A percentile compares a stretch with the other conserved stretches of the same genome.
Conservation (phyloP, 2,329 filamentous ascomycete genomes). For the Blumeria graminis region DNA sequence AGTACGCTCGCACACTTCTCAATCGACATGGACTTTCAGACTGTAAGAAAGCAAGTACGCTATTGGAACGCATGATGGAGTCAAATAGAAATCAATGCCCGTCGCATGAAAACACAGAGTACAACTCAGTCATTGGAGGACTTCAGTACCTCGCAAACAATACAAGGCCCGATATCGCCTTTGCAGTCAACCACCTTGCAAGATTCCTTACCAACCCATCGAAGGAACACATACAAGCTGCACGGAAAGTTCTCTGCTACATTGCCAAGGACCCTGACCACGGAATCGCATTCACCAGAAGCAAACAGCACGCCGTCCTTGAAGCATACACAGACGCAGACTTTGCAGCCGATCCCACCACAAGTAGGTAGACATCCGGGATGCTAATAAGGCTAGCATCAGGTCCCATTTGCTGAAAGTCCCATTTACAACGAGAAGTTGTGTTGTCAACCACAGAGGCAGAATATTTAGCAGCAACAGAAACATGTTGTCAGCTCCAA, state of each 20-base stretch:
- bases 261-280: neutral
- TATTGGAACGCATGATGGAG: neutral
- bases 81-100: neutral
- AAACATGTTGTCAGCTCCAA: neutral
- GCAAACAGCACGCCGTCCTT: neutral
- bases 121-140: neutral
- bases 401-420: neutral
- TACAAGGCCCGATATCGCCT: no score
- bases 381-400: neutral
- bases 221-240: no score
- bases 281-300: neutral
- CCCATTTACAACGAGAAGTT: neutral
- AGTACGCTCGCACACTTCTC: no score
- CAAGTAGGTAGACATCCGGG: neutral
- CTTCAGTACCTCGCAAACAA: no score
- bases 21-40: no score
- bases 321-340: neutral
- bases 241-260: no score
- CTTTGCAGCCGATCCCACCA: neutral
- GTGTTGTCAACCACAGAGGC: neutral
- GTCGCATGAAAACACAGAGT: neutral
- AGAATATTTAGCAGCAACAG: neutral
- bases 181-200: no score
- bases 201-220: no score
- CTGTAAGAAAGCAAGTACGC: neutral